Base-by-base conservation (phyloP, 805 yeast genomes). In the Myxozyma neglecta region DNA sequence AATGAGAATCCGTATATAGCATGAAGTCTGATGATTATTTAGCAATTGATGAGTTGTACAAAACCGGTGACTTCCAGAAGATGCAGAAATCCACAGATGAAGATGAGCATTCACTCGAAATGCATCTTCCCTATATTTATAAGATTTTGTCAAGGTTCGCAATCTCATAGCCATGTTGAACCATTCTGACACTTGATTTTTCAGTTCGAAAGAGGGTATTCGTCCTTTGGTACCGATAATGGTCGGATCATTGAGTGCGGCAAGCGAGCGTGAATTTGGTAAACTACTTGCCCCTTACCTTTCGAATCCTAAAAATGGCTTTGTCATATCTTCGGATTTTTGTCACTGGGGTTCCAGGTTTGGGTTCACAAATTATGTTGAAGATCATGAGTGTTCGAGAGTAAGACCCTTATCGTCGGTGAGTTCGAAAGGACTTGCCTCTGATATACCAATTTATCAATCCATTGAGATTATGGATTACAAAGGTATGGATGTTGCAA, bases 101-200 rank as follows among this genome's bases (percentile, higher is more conserved):
- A 61, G 88, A 87, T 16, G 99, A 94, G 72, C 99, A 94, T 73
- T 87, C 94, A 55, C 83, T 94, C 70, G 99, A 94, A 70, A 89
- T 94, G 97, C 98, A 94, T 74, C 81, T 87, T 71, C 97, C 98
- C 0, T 86, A 83, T 62, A 75, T 89, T 8, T 80, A 82, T 68
- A 80, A 83, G 61, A 75, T 80, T 57, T 78, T 86, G 9, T 68
- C 76, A 24, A 68, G 14, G 64, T 57, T 37, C 36, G 67, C 34
- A 7, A 29, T 14, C 24, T 46, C 34, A n/a, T 13, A n/a, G n/a
- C 18, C 35, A 8, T n/a, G 3, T 6, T 36, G 6, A 20, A 6
- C 7, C 52, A 10, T 20, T 34, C 20, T 20, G n/a, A 11, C 13
- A 18, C 49, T 45, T 10, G 47, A n/a, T 9, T 16, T 24, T 40